Percentiles rank a stretch among this genome's conserved stretches.
These are phyloP conservation scores for Lotmaria passim DNA, from an alignment of 208 protist species.

Conservation along the genomic window DNA sequence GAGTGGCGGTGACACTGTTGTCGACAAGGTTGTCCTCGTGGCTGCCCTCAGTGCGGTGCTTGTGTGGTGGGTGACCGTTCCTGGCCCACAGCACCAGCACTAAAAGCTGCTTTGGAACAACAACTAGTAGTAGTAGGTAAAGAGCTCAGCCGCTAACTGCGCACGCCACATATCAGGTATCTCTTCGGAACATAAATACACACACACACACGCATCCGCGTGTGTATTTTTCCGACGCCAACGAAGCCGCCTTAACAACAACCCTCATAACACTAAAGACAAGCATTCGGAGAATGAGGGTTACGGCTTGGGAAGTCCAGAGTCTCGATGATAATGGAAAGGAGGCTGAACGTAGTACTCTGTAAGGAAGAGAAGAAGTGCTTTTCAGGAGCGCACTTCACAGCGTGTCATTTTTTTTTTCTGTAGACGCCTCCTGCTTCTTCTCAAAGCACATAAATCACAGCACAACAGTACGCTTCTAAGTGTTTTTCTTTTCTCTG, in stretches of 20 bases:
- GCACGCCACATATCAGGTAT: background rate
- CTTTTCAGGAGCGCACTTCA: too few species aligned
- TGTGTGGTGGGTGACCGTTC: slow-evolving; percentile 68
- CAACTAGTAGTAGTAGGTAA: slow-evolving; percentile 21
- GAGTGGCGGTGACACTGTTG: slow-evolving; percentile 59
- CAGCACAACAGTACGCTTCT: background rate
- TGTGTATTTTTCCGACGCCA: too few species aligned
- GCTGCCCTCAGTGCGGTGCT: slow-evolving; percentile 40
- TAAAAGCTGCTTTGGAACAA: slow-evolving; percentile 54
- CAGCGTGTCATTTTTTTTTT: background rate
- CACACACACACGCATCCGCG: too few species aligned
- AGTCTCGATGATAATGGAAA: too few species aligned
- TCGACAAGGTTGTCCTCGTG: slow-evolving; percentile 73
- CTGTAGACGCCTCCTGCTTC: background rate
- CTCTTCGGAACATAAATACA: background rate
- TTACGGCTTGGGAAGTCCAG: background rate
- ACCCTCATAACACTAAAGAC: background rate
- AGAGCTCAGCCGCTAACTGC: background rate
- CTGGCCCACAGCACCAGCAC: slow-evolving; percentile 70
- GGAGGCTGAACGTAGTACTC: slow-evolving; percentile 2
- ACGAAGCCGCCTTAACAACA: too few species aligned
- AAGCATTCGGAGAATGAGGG: background rate
- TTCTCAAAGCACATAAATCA: slow-evolving; percentile 17
- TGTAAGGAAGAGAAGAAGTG: slow-evolving; percentile 15
- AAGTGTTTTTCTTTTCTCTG: too few species aligned